Conservation (phyloP, 768 basidiomycete genomes). For the Rhodotorula babjevae region DNA sequence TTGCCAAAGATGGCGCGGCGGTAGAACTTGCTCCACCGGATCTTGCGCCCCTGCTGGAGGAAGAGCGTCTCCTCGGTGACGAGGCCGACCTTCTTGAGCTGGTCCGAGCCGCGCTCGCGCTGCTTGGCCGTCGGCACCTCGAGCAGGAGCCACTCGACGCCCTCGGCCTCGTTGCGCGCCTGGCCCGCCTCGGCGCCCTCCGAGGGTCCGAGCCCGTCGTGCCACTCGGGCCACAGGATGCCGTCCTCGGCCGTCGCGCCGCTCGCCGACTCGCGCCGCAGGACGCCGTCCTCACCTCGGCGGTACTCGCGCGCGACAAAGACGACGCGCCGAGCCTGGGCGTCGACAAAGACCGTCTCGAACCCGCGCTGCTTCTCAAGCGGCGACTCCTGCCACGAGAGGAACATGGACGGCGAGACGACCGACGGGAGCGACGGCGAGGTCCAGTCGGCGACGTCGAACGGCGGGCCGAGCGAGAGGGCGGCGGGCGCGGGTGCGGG, state of each 20-base stretch:
- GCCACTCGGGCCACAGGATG: neutral
- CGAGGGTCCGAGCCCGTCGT: conserved; percentile 1
- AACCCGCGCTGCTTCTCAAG: too few relatives aligned
- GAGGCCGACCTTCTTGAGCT: conserved; percentile 7
- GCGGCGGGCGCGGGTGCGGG: neutral
- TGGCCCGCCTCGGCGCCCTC: neutral
- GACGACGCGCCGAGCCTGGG: neutral
- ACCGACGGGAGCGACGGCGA: neutral
- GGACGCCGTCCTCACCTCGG: neutral
- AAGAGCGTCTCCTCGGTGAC: conserved; percentile 13
- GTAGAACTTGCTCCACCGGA: conserved; percentile 3
- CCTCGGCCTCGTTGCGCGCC: neutral
- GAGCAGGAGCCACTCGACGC: conserved; percentile 8
- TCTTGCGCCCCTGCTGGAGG: neutral
- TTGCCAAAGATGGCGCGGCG: conserved; percentile 1
- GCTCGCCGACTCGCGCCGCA: neutral
- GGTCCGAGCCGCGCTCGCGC: neutral
- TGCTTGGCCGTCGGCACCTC: neutral
- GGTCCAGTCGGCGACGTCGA: conserved; percentile 4
- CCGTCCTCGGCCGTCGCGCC: neutral
- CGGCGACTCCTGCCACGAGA: neutral
- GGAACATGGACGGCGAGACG: conserved; percentile 11
- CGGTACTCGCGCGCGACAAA: conserved; percentile 15
- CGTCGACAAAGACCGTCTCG: conserved; percentile 12
- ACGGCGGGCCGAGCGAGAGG: neutral